These are phyloP conservation scores for Capsicum chinense DNA, from an alignment of 257 asterid species.

Conservation along the genomic window DNA sequence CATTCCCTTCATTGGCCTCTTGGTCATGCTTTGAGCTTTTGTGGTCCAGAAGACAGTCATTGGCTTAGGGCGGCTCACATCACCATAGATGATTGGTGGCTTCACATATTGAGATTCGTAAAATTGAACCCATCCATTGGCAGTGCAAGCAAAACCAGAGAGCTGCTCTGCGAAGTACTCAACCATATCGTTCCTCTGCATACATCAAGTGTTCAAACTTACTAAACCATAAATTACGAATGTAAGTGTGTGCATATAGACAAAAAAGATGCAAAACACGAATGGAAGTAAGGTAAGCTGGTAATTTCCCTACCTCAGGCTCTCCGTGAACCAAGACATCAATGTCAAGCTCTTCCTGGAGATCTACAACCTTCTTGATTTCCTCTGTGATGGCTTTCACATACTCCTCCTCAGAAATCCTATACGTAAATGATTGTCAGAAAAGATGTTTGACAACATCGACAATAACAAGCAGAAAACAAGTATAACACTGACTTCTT, in stretches of 20 bases:
- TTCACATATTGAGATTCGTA: slow-evolving; percentile 97
- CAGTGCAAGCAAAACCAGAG: slow-evolving; percentile 92
- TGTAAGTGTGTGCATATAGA: not conserved
- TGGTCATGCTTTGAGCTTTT: slow-evolving; percentile 92
- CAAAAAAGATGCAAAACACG: not conserved
- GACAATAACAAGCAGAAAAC: slow-evolving; percentile 14
- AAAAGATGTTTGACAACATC: not conserved
- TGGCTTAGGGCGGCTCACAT: slow-evolving; percentile 93
- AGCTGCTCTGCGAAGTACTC: slow-evolving; percentile 98
- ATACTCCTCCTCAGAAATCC: slow-evolving; percentile 91
- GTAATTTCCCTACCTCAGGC: slow-evolving; percentile 74
- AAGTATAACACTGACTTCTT: slow-evolving; percentile 61
- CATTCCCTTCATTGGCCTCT: slow-evolving; percentile 99
- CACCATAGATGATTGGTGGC: slow-evolving; percentile 98
- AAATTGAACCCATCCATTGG: slow-evolving; percentile 97
- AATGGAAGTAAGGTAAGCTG: not conserved
- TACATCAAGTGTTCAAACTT: slow-evolving; percentile 33
- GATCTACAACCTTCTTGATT: slow-evolving; percentile 89
- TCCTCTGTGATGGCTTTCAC: slow-evolving; percentile 83
- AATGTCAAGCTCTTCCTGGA: slow-evolving; percentile 97
- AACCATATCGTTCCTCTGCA: slow-evolving; percentile 96
- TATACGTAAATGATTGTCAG: slow-evolving; percentile 41
- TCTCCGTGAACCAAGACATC: slow-evolving; percentile 98
- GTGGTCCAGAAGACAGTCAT: slow-evolving; percentile 98
- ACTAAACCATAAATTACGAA: not conserved